Conservation (phyloP, 768 basidiomycete species). For the Xerocomellus chrysenteron region DNA sequence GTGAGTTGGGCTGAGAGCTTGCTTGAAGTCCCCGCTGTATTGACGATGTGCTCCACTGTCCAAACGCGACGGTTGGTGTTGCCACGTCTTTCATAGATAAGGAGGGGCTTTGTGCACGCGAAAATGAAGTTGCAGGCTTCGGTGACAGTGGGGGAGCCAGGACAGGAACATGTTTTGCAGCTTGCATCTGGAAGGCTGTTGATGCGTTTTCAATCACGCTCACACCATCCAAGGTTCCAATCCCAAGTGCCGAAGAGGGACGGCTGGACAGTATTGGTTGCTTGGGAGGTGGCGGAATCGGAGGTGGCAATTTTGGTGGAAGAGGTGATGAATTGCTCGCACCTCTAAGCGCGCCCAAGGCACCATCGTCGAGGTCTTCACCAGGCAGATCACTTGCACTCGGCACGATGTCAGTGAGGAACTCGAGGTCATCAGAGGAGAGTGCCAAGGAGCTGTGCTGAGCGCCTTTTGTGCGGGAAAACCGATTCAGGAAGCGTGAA, state of each 20-base stretch:
- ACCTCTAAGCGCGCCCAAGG: conserved; percentile 39
- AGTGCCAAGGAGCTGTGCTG: conserved; percentile 62
- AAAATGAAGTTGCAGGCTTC: conserved; percentile 26
- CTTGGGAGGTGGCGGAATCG: conserved; percentile 37
- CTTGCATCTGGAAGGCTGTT: background rate
- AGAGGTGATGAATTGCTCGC: conserved; percentile 43
- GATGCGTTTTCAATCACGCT: background rate
- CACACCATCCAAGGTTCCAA: background rate
- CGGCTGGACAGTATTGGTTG: conserved; percentile 24
- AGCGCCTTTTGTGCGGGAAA: conserved; percentile 50
- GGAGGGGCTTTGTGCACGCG: conserved; percentile 16
- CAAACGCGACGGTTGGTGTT: conserved; percentile 1
- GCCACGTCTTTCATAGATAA: background rate
- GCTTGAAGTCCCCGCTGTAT: conserved; percentile 17
- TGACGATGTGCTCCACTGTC: conserved; percentile 3
- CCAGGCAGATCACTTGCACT: conserved; percentile 44
- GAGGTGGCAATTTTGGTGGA: conserved; percentile 47
- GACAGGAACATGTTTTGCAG: conserved; percentile 7
- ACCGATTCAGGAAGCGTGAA: conserved; percentile 78
- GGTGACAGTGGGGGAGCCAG: conserved; percentile 30
- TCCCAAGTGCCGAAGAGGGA: conserved; percentile 6
- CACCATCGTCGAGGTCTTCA: conserved; percentile 33
- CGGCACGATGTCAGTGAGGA: conserved; percentile 67
- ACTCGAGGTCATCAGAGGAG: conserved; percentile 79
- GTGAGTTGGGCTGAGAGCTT: conserved; percentile 18